Evolutionary conservation across 768 basidiomycete genomes (phyloP).

Genomic region (Panus rudis): DNA sequence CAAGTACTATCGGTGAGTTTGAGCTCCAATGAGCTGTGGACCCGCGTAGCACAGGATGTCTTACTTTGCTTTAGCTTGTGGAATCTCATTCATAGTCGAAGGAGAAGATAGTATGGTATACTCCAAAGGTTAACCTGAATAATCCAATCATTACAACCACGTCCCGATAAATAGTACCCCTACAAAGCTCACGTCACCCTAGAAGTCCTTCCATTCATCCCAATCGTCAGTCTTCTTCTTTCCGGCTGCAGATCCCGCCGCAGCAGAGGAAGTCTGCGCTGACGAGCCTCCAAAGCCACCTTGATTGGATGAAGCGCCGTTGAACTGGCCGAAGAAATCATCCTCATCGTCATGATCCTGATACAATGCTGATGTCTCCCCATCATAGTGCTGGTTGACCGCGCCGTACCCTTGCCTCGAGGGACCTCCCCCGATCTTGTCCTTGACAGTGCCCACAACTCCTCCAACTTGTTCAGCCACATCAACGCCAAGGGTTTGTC

Average conservation of each 20-base stretch:
- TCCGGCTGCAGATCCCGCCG: constrained; percentile 13
- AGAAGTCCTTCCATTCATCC: constrained; percentile 47
- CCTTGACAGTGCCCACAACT: constrained; percentile 58
- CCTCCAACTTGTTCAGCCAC: constrained; percentile 72
- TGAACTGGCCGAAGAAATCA: constrained; percentile 53
- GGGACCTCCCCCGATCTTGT: constrained; percentile 50
- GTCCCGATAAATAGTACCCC: no score
- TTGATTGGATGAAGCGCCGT: no score
- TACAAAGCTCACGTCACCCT: no score
- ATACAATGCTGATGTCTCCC: constrained; percentile 57
- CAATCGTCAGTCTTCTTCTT: constrained; percentile 37
- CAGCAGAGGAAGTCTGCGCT: constrained; percentile 11
- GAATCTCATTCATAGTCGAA: no score
- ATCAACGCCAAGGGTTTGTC: constrained; percentile 74
- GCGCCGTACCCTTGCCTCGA: constrained; percentile 31
- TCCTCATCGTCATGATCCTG: constrained; percentile 51
- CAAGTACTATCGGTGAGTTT: no score
- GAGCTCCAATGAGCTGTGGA: no score
- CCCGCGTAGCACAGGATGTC: no score
- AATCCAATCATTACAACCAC: no score
- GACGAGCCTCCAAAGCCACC: constrained; percentile 8
- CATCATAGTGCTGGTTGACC: constrained; percentile 36
- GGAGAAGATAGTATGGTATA: no score
- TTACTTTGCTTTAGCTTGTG: no score
- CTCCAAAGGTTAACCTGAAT: no score